Evolutionary conservation across 2,329 filamentous ascomycete genomes (phyloP), one percentile per base, ranked within the genome.

Genomic region (Calonectria pseudoreteaudii): DNA sequence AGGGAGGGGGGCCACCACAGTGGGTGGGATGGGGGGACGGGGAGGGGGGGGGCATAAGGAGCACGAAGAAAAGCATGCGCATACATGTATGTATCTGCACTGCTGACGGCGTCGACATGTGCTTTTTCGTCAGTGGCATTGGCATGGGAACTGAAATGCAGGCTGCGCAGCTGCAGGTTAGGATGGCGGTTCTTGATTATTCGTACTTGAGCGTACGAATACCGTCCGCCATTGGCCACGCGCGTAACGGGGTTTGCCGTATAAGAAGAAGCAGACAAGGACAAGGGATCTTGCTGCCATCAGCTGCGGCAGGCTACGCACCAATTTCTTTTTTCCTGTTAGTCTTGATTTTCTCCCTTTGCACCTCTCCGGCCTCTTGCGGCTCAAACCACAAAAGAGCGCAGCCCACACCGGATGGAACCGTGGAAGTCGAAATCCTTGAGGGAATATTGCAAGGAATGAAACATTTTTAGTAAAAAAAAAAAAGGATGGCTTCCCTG

Each of bases 201-300:
- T 65, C 62, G 62, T 66, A 50, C 52, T 66, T 6, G 62, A 66
- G 13, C 47, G 62, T 66, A 41, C 69, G 62, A 66, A 58, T 66
- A 58, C 30, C 30, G 62, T 41, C 20, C 31, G n/a, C 34, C 56
- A 60, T 60, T 60, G 56, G 56, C 23, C 56, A 23, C 23, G 56
- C 3, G 11, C n/a, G 31, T n/a, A 47, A 47, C 18, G 20, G 44
- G 41, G n/a, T 47, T 47, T 47, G 44, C 23, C 44, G 44, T 23
- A n/a, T 23, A 13, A 47, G 44, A 47, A 47, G 38, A 9, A 38
- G 31, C 18, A 8, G 56, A 14, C n/a, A 60, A 18, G 10, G 31
- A 38, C n/a, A 26, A 60, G 56, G 31, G 53, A 69, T 58, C 60
- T 56, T 68, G 26, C 66, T 44, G 18, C 50, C 30, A 53, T 53